Evolutionary conservation across 2,329 filamentous ascomycete genomes (phyloP), one percentile per base, ranked within the genome.

Genomic region (Colletotrichum costaricense): DNA sequence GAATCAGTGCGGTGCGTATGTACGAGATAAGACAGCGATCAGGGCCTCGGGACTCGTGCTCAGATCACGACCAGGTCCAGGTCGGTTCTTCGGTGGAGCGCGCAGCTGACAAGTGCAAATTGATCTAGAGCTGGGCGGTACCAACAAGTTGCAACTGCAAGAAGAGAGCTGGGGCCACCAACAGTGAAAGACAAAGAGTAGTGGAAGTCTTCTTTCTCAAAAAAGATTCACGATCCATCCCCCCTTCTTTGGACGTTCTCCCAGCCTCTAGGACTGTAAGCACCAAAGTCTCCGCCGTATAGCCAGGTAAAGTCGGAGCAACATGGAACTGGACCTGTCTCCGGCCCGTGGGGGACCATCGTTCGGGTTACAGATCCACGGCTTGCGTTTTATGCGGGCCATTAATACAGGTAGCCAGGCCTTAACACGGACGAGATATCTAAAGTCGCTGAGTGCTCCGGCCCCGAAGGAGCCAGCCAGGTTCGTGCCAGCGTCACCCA

Each of bases 41-140:
- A 73, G 57, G 67, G 62, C 56, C 60, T 73, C 62, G 67, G 67
- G 65, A 55, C 28, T 42, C 65, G 38, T 35, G 69, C 58, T 72
- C 69, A 63, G 69, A 72, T 64, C 59, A 58, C 46, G 54, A 46
- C 42, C 58, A 24, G 59, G 42, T 59, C 42, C 42, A 64, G 38
- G 49, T 24, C 26, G 1, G 22, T 22, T 54, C 28, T 11, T 33
- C 46, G 19, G 16, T 63, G 46, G 28, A 12, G 35, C n/a, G 60
- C 26, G 26, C 59, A 33, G 24, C 59, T 49, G 28, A 30, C 42
- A 38, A 24, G 57, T n/a, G n/a, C 16, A 42, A 60, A 26, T 42
- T 60, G 57, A n/a, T 38, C 14, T 22, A 19, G 28, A 33, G 26
- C 30, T 33, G 6, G 16, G 16, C 4, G 42, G 42, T 8, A 42